Evolutionary conservation across 2,329 filamentous ascomycete genomes (phyloP).

Genomic region (Colletotrichum kahawae): DNA sequence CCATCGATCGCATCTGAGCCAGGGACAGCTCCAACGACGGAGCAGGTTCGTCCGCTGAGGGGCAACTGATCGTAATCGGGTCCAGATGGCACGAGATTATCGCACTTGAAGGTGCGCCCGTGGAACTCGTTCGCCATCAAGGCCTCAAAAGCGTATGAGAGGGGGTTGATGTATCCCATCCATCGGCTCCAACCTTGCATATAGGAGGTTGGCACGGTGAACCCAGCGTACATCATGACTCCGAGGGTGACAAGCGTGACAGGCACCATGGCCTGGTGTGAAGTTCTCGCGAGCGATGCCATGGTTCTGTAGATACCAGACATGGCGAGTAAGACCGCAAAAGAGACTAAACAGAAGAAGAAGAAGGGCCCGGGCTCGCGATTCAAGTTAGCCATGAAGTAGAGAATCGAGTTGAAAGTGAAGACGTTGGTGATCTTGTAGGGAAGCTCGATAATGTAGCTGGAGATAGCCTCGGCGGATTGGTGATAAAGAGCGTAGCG

Average conservation of each 20-base stretch:
- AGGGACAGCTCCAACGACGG: constrained; percentile 46
- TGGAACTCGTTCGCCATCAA: constrained; percentile 86
- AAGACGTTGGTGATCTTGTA: constrained; percentile 64
- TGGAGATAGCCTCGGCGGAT: constrained; percentile 61
- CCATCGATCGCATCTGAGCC: constrained; percentile 49
- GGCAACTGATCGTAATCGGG: constrained; percentile 40
- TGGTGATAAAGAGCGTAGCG: constrained; percentile 39
- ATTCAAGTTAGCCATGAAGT: constrained; percentile 70
- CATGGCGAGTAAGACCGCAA: constrained; percentile 35
- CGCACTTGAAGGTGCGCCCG: constrained; percentile 62
- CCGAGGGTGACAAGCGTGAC: constrained; percentile 66
- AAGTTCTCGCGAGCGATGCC: constrained; percentile 31
- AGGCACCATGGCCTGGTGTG: constrained; percentile 48
- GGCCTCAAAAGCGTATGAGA: constrained; percentile 80
- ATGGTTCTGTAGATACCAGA: constrained; percentile 34
- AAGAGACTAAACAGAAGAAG: constrained; percentile 54
- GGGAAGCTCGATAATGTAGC: constrained; percentile 67
- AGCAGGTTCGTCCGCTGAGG: constrained; percentile 47
- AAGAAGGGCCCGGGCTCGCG: constrained; percentile 65
- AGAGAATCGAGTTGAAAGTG: constrained; percentile 65
- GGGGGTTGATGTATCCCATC: constrained; percentile 82
- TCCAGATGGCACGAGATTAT: constrained; percentile 46
- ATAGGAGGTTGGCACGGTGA: constrained; percentile 67
- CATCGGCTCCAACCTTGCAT: constrained; percentile 84
- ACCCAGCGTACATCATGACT: constrained; percentile 74